A percentile compares a stretch with the other conserved stretches of the same genome.
phyloP scores from a whole-genome alignment of 1,284 basidiomycete genomes.

The Ceratorhiza oryzae-sativae region DNA sequence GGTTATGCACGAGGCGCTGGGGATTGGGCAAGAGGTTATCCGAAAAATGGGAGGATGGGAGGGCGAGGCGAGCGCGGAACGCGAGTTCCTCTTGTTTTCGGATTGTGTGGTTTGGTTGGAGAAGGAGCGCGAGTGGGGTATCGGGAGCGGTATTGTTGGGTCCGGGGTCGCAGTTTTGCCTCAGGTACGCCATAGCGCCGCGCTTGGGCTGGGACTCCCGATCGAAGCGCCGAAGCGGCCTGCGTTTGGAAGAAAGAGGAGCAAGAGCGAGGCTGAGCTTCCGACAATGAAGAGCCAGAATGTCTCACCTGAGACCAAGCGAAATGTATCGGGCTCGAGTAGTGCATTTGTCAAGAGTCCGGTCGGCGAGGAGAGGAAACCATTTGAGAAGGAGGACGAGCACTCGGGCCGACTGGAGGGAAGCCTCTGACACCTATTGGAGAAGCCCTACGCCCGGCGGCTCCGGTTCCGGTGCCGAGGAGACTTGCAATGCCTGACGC shows the following conservation, averaged over 20 bases:
- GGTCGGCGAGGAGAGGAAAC: constrained; percentile 2
- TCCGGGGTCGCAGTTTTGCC: constrained; percentile 9
- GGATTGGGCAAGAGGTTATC: neutral
- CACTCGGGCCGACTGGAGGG: constrained; percentile 3
- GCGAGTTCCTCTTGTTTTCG: constrained; percentile 81
- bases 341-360: constrained; percentile 30
- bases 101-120: constrained; percentile 79
- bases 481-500: constrained; percentile 12
- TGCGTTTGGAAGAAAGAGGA: constrained; percentile 58
- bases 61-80: constrained; percentile 44
- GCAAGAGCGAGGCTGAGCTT: constrained; percentile 68
- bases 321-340: constrained; percentile 17
- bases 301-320: neutral
- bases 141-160: constrained; percentile 22
- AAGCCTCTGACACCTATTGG: constrained; percentile 1
- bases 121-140: constrained; percentile 41
- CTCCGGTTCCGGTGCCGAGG: neutral
- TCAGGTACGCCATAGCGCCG: constrained; percentile 9
- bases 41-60: neutral
- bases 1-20: constrained; percentile 53
- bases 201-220: constrained; percentile 4
- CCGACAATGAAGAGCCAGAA: constrained; percentile 45
- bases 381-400: neutral
- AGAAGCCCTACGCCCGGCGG: neutral
- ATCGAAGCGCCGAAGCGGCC: constrained; percentile 47